Conservation (phyloP, 305 asterid species). For the Stenogyne calaminthoides region DNA sequence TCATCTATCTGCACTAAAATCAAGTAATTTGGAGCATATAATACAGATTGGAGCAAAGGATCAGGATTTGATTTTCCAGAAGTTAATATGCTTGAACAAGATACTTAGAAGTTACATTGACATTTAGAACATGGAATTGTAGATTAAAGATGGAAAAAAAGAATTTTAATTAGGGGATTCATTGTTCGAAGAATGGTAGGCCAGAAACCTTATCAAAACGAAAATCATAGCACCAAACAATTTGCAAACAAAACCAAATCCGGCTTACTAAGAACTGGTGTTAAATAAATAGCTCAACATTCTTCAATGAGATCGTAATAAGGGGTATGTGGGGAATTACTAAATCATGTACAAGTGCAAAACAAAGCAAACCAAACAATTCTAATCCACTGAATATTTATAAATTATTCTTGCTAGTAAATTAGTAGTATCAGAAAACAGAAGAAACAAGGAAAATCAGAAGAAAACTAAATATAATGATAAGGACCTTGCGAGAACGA, state of each 20-base stretch:
- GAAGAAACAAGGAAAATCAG: background rate
- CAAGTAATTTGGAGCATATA: background rate
- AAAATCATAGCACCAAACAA: background rate
- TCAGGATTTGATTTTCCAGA: background rate
- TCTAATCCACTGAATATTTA: background rate
- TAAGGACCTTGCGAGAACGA: constrained; percentile 75
- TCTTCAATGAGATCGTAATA: background rate
- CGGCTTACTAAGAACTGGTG: background rate
- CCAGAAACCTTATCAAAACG: background rate
- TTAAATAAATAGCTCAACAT: no score
- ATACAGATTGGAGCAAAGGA: background rate
- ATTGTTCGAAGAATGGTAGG: background rate
- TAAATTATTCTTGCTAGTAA: background rate
- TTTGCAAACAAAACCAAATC: background rate
- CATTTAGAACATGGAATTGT: background rate
- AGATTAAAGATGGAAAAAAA: background rate
- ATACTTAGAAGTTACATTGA: background rate
- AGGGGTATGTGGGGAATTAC: background rate
- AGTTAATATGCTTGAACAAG: background rate
- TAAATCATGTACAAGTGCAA: background rate
- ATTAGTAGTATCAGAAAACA: background rate
- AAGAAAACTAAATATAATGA: background rate
- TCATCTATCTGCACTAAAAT: no score
- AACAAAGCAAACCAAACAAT: background rate
- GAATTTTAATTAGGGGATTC: background rate